Evolutionary conservation across 805 yeast genomes (phyloP), one percentile per base, ranked within the genome.

Genomic region (Teunomyces aglyptinius): DNA sequence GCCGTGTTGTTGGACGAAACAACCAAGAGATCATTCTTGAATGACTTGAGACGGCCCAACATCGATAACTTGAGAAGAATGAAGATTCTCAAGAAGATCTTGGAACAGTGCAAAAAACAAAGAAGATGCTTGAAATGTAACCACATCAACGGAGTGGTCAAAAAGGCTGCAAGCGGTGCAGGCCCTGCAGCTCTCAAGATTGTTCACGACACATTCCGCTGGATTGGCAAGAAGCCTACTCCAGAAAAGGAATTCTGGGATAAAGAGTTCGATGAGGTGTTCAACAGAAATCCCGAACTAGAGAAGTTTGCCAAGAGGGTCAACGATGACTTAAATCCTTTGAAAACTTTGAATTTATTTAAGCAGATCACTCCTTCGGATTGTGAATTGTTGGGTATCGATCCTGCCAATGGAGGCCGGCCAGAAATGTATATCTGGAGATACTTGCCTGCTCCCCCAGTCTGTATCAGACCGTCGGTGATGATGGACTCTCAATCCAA

Each of bases 401-500:
- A 94, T 59, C 81, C 97, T 1, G 78, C 88, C 3, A 80, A 82
- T 55, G 89, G 90, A 32, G 97, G 97, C 40, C 78, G 97, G 54
- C 99, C 98, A 4, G 98, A 92, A 68, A 89, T 86, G 77, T 94
- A 91, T 64, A 81, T 94, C 33, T 94, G 99, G 99, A 81, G 96
- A 61, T 94, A 91, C 63, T 77, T 94, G 45, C 99, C 99, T 0
- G 98, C 98, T 0, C 99, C 99, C 1, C 99, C 99, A 0, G 97
- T 95, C 15, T 94, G 99, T 76, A 94, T 94, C 46, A 81, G 99
- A 55, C 99, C 99, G 3, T 91, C 98, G 4, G 98, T 94, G 26
- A 76, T 83, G 73, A 89, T 89, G 91, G 90, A 88, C 63, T 82
- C 86, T 20, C 94, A 96, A 27, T 85, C 95, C 15, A 94, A 94